Evolutionary conservation across 2,329 filamentous ascomycete genomes (phyloP), one percentile per base, ranked within the genome.

Genomic region (Diaporthe helianthi): DNA sequence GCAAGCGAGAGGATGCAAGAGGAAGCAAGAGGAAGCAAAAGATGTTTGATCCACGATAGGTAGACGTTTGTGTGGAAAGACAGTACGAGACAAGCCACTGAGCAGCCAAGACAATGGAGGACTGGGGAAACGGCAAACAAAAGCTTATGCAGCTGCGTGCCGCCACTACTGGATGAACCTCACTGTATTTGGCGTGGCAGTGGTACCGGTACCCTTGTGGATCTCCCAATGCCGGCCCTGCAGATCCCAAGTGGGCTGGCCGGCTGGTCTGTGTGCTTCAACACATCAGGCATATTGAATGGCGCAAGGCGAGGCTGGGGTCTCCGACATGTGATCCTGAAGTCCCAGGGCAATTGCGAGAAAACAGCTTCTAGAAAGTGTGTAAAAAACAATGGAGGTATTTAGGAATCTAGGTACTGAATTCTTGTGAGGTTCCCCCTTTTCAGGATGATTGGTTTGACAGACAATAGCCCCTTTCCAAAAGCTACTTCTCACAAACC

Each of bases 171-270:
- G 58, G 41, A 47, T 47, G 41, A 36, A n/a, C 26, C 36, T 22
- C 12, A 44, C 41, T 9, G 46, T 38, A 38, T 55, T 31, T 52
- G 47, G 46, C 26, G 36, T 5, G 36, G 13, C 36, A 26, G 36
- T 44, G 65, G 52, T 67, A 55, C 65, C n/a, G n/a, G n/a, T n/a
- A n/a, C n/a, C n/a, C 65, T 61, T 61, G 65, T 53, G 53, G 65
- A 61, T 58, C 65, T 46, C 33, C 31, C 29, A 31, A 22, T 17
- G 31, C 63, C 47, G 44, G 44, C 58, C 47, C 47, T 36, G 58
- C 26, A 63, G 58, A 63, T 63, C 58, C n/a, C 44, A 63, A 63
- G 58, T 49, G 58, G 58, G 58, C 44, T 49, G 58, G 29, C 44
- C 44, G 47, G 58, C 33, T n/a, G 36, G 58, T 24, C 36, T 44